Percentiles rank a stretch among this genome's conserved stretches.
Evolutionary conservation across 2,329 filamentous ascomycete species (phyloP).

Genomic region (Curvularia verruculosa): DNA sequence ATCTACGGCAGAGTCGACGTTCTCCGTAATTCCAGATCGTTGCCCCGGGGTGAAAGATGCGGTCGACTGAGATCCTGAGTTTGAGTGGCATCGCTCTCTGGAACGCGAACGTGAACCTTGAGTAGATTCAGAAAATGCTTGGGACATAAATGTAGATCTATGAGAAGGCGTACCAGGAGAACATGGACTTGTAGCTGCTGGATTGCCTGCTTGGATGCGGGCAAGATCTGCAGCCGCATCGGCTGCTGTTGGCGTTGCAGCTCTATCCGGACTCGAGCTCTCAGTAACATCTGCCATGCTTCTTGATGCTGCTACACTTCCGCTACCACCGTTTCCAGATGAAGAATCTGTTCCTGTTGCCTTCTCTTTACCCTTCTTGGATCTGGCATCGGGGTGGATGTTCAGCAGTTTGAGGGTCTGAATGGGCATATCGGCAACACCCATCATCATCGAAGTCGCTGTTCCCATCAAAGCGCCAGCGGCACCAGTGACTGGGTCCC

Average conservation of each 20-base stretch:
- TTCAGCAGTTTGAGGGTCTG: slow-evolving; percentile 59
- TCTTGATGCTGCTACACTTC: slow-evolving; percentile 19
- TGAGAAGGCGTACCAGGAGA: slow-evolving; percentile 32
- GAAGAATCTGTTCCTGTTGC: slow-evolving; percentile 16
- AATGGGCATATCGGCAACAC: slow-evolving; percentile 73
- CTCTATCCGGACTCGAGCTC: slow-evolving; percentile 26
- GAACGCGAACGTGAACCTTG: slow-evolving; percentile 39
- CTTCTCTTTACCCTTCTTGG: slow-evolving; percentile 38
- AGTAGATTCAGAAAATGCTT: slow-evolving; percentile 40
- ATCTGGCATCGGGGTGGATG: slow-evolving; percentile 50
- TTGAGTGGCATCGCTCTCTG: slow-evolving; percentile 20
- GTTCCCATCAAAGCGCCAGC: slow-evolving; percentile 81
- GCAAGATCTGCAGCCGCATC: slow-evolving; percentile 15
- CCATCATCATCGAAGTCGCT: slow-evolving; percentile 80
- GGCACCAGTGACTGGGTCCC: slow-evolving; percentile 56
- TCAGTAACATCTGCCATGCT: slow-evolving; percentile 21
- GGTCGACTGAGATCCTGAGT: slow-evolving; percentile 9
- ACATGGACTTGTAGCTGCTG: slow-evolving; percentile 16
- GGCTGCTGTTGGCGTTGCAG: slow-evolving; percentile 26
- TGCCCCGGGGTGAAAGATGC: slow-evolving; percentile 24
- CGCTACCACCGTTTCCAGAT: slow-evolving; percentile 25
- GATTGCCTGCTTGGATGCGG: slow-evolving; percentile 15
- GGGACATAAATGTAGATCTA: slow-evolving; percentile 40
- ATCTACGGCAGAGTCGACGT: slow-evolving; percentile 64
- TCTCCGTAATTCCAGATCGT: slow-evolving; percentile 20